Conservation (phyloP, 805 yeast genomes). For the Hagleromyces aurorensis region DNA sequence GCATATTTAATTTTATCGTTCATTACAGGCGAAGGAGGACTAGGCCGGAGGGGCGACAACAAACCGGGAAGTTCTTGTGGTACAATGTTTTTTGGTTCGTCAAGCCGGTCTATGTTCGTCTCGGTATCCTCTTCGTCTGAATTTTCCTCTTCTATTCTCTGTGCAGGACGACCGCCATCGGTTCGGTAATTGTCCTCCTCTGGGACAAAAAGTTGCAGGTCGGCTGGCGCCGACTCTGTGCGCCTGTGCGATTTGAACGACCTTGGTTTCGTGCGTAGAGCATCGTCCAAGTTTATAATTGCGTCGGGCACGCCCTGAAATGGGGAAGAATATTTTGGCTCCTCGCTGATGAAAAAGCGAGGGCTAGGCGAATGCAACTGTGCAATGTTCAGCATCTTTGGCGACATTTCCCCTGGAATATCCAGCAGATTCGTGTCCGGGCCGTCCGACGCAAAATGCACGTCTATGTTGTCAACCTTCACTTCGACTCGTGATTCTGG, state of each 20-base stretch:
- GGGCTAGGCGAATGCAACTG: constrained; percentile 13
- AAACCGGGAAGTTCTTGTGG: constrained; percentile 9
- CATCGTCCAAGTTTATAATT: constrained; percentile 48
- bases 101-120: constrained; percentile 1
- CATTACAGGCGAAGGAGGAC: constrained; percentile 11
- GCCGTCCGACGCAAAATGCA: neutral
- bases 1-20: constrained; percentile 1
- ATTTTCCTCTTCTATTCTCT: constrained; percentile 20
- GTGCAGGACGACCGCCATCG: neutral
- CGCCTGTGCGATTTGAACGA: constrained; percentile 38
- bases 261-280: constrained; percentile 34
- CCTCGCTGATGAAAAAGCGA: constrained; percentile 28
- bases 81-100: constrained; percentile 1
- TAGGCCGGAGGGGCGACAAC: constrained; percentile 21
- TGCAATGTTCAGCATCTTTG: no score
- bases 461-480: constrained; percentile 8
- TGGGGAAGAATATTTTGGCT: constrained; percentile 25
- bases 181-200: constrained; percentile 1
- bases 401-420: no score
- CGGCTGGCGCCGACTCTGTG: constrained; percentile 51
- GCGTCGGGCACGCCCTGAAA: constrained; percentile 42
- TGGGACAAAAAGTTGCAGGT: constrained; percentile 28
- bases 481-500: no score
- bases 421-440: neutral
- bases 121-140: constrained; percentile 5